Percentiles rank a stretch among this genome's conserved stretches.
phyloP scores from a whole-genome alignment of 352 stramenopile genomes.

The Phytophthora citricola region DNA sequence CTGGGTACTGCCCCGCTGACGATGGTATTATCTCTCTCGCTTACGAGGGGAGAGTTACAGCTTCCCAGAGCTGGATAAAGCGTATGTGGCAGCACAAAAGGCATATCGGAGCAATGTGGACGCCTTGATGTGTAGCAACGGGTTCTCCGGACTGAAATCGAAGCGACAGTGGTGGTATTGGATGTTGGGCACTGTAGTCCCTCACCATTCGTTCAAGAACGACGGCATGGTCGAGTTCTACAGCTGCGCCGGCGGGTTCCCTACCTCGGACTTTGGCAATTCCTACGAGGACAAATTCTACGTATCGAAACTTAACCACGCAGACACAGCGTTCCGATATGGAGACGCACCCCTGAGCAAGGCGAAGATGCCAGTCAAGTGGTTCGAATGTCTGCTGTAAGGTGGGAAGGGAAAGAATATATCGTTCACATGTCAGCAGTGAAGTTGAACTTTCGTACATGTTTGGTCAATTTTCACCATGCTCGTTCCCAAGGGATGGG shows the following conservation, averaged over 20 bases:
- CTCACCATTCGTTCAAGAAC: slow-evolving; percentile 42
- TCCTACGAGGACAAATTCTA: slow-evolving; percentile 55
- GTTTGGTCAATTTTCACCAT: too few species aligned
- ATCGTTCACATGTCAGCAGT: too few species aligned
- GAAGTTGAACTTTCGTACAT: neutral
- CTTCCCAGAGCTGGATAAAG: slow-evolving; percentile 20
- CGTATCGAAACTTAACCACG: slow-evolving; percentile 37
- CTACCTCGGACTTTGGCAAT: slow-evolving; percentile 32
- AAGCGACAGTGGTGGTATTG: slow-evolving; percentile 28
- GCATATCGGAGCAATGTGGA: slow-evolving; percentile 38
- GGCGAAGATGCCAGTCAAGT: slow-evolving; percentile 64
- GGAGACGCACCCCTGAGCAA: slow-evolving; percentile 51
- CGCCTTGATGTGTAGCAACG: slow-evolving; percentile 48
- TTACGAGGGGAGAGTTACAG: slow-evolving; percentile 42
- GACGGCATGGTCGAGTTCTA: slow-evolving; percentile 53
- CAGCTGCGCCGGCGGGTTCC: slow-evolving; percentile 47
- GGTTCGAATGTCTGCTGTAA: slow-evolving; percentile 72
- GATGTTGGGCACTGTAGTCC: slow-evolving; percentile 26
- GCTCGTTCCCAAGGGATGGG: too few species aligned
- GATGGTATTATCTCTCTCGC: slow-evolving; percentile 37
- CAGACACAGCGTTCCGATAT: slow-evolving; percentile 53
- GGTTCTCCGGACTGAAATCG: slow-evolving; percentile 42
- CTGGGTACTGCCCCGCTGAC: slow-evolving; percentile 35
- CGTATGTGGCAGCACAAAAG: slow-evolving; percentile 45
- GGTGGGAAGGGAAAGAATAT: too few species aligned